Conservation (phyloP, 768 basidiomycete species). For the Suillus subaureus region DNA sequence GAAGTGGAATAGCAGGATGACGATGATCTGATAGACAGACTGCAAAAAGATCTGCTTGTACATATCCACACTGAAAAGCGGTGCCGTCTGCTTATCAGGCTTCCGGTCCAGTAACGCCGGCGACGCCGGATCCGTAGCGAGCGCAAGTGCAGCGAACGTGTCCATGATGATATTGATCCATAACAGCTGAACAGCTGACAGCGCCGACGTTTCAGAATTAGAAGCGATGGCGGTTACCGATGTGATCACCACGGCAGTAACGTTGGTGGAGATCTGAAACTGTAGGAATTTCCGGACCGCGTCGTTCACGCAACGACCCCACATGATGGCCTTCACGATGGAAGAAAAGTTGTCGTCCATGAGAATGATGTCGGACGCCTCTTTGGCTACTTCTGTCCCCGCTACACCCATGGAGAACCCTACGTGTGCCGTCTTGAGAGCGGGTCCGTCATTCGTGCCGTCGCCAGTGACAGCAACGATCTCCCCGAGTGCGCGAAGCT, state of each 20-base stretch:
- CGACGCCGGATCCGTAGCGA: slow-evolving; percentile 95
- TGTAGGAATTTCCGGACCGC: slow-evolving; percentile 97
- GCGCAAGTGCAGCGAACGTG: slow-evolving; percentile 95
- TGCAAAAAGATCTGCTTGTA: slow-evolving; percentile 95
- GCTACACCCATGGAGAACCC: slow-evolving; percentile 97
- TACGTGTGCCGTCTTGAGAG: slow-evolving; percentile 92
- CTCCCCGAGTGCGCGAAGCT: slow-evolving; percentile 82
- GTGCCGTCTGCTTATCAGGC: slow-evolving; percentile 87
- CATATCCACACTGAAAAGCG: slow-evolving; percentile 92
- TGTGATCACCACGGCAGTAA: slow-evolving; percentile 94
- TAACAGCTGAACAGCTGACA: slow-evolving; percentile 93
- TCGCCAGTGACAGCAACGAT: slow-evolving; percentile 97
- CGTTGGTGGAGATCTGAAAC: slow-evolving; percentile 93
- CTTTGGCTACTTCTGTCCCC: slow-evolving; percentile 98
- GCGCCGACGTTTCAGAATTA: slow-evolving; percentile 71
- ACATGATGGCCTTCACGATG: slow-evolving; percentile 97
- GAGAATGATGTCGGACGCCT: slow-evolving; percentile 97
- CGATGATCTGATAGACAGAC: slow-evolving; percentile 79
- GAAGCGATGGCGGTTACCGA: slow-evolving; percentile 90
- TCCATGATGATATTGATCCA: slow-evolving; percentile 99
- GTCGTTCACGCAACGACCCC: slow-evolving; percentile 99
- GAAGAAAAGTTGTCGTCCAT: slow-evolving; percentile 98
- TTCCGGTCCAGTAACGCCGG: slow-evolving; percentile 80
- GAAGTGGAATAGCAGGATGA: slow-evolving; percentile 92
- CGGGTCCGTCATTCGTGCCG: slow-evolving; percentile 97